A percentile compares a stretch with the other conserved stretches of the same genome.
Evolutionary conservation across 805 yeast genomes (phyloP).

Genomic region (Saturnispora quitensis): DNA sequence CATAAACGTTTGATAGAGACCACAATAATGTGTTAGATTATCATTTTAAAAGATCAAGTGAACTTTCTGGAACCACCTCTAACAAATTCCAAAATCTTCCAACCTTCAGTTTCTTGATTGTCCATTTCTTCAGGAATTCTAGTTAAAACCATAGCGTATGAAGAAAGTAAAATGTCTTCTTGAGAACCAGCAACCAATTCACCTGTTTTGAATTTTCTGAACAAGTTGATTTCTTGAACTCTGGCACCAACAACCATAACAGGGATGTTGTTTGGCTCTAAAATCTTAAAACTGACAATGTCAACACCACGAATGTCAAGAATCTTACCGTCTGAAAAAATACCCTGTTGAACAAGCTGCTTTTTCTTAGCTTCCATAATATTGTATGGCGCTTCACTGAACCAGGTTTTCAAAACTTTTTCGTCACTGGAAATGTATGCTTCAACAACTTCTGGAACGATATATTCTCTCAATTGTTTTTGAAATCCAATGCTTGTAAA

Average conservation of each 20-base stretch:
- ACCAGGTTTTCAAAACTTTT: slow-evolving; percentile 75
- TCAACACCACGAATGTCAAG: slow-evolving; percentile 94
- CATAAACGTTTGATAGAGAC: neutral
- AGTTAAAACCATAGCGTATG: slow-evolving; percentile 95
- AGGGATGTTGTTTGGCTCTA: slow-evolving; percentile 88
- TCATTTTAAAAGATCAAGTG: slow-evolving; percentile 30
- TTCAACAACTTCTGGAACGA: slow-evolving; percentile 90
- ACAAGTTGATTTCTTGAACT: slow-evolving; percentile 90
- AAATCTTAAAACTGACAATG: slow-evolving; percentile 73
- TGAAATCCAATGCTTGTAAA: slow-evolving; percentile 74
- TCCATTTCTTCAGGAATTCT: slow-evolving; percentile 88
- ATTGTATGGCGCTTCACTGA: slow-evolving; percentile 93
- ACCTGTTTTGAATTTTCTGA: slow-evolving; percentile 83
- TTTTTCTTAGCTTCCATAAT: slow-evolving; percentile 92
- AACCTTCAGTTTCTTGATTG: slow-evolving; percentile 87
- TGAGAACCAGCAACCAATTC: slow-evolving; percentile 95
- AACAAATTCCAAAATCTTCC: slow-evolving; percentile 92
- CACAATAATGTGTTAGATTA: neutral
- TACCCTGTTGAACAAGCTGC: slow-evolving; percentile 82
- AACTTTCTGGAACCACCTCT: slow-evolving; percentile 87
- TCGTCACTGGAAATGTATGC: slow-evolving; percentile 92
- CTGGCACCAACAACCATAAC: slow-evolving; percentile 90
- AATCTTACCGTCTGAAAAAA: slow-evolving; percentile 84
- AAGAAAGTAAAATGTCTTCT: slow-evolving; percentile 82
- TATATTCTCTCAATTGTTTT: slow-evolving; percentile 78